Evolutionary conservation across 371 early-diverging fungal genomes (phyloP).

Genomic region (Rhizopus arrhizus): DNA sequence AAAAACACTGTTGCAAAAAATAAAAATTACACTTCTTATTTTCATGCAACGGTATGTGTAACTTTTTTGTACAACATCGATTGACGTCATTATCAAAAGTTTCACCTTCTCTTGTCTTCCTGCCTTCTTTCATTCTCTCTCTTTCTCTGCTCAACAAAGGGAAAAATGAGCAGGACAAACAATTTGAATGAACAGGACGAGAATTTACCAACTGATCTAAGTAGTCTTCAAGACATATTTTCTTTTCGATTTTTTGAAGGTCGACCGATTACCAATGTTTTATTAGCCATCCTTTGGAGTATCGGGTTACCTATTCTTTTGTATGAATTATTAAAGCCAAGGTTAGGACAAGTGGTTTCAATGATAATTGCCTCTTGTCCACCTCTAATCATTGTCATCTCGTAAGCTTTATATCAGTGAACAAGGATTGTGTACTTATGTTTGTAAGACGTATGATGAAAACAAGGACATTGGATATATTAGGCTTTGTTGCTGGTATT

Average conservation of each 20-base stretch:
- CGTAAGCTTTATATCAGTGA: constrained; percentile 19
- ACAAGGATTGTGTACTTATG: background rate
- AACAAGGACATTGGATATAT: constrained; percentile 25
- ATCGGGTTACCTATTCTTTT: constrained; percentile 44
- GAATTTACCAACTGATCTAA: constrained; percentile 11
- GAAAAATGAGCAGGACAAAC: too few species aligned
- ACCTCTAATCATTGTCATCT: constrained; percentile 34
- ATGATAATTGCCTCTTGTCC: constrained; percentile 45
- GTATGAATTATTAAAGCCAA: constrained; percentile 33
- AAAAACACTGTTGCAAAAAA: too few species aligned
- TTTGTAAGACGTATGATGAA: constrained; percentile 30
- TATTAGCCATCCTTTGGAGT: constrained; percentile 43
- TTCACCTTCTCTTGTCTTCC: too few species aligned
- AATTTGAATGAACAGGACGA: too few species aligned
- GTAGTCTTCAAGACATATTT: constrained; percentile 37
- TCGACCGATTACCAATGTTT: constrained; percentile 35
- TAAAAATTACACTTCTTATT: too few species aligned
- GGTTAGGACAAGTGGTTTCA: constrained; percentile 39
- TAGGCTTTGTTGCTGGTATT: constrained; percentile 36
- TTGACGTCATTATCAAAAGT: too few species aligned
- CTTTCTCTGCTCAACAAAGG: too few species aligned
- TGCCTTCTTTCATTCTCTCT: too few species aligned
- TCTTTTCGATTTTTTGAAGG: constrained; percentile 39
- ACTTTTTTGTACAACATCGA: too few species aligned
- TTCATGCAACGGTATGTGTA: too few species aligned